Conservation (phyloP, 163 green algal genomes). For the Chlamydomonas reinhardtii region DNA sequence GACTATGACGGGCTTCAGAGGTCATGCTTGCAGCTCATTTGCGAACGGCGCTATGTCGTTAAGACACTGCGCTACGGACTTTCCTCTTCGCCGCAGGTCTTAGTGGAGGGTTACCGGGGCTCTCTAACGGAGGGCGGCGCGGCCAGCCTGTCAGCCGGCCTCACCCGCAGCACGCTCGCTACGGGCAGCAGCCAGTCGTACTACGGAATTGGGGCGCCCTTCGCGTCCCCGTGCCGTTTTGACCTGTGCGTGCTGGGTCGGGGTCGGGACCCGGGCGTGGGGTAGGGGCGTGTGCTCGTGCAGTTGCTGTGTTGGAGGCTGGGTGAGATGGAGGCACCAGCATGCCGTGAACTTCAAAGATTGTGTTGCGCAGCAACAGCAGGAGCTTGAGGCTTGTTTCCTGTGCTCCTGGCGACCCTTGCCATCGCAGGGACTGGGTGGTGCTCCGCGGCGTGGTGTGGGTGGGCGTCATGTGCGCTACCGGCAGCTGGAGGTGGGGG, state of each 20-base stretch:
- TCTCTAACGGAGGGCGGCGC: background rate
- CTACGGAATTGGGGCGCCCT: background rate
- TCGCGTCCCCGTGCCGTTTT: background rate
- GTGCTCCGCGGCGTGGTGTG: conserved; percentile 2
- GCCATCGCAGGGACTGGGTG: conserved; percentile 11
- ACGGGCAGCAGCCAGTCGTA: background rate
- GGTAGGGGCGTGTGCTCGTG: too few relatives aligned
- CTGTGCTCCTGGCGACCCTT: too few relatives aligned
- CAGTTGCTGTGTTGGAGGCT: too few relatives aligned
- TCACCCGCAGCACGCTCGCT: background rate
- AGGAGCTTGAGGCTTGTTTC: too few relatives aligned
- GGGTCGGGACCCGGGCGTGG: too few relatives aligned
- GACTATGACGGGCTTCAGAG: too few relatives aligned
- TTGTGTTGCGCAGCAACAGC: too few relatives aligned
- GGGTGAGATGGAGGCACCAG: too few relatives aligned
- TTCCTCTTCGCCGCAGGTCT: background rate
- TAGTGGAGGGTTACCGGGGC: conserved; percentile 6
- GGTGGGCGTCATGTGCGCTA: background rate
- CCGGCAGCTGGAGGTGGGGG: background rate
- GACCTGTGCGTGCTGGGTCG: background rate
- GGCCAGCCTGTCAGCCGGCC: background rate
- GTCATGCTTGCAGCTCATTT: too few relatives aligned
- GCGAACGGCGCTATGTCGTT: too few relatives aligned
- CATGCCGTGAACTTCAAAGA: too few relatives aligned
- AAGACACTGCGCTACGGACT: too few relatives aligned